phyloP scores from a whole-genome alignment of 2,329 filamentous ascomycete genomes.

The Diaporthe citrichinensis region DNA sequence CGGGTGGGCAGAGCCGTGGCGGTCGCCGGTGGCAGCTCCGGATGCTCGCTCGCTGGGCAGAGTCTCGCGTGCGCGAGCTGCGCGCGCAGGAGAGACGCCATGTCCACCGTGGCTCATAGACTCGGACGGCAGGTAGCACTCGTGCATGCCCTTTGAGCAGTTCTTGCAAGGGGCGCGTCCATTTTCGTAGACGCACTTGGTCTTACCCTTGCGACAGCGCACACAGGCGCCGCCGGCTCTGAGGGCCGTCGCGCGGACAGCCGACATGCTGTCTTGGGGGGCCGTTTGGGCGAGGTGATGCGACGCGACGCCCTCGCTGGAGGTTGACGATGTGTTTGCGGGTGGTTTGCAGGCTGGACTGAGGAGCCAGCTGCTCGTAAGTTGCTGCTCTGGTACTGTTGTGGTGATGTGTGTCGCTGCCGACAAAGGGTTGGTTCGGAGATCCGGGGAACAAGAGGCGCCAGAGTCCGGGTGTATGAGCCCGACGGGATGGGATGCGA shows the following conservation, averaged over 20 bases:
- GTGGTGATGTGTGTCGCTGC: slow-evolving; percentile 10
- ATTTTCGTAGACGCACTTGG: slow-evolving; percentile 75
- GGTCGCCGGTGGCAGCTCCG: slow-evolving; percentile 56
- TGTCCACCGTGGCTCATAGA: slow-evolving; percentile 70
- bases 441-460: slow-evolving; percentile 37
- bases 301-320: neutral
- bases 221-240: slow-evolving; percentile 73
- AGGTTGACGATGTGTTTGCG: neutral
- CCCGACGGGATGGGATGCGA: slow-evolving; percentile 35
- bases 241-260: slow-evolving; percentile 71
- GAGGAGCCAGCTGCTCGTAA: neutral
- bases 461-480: slow-evolving; percentile 37
- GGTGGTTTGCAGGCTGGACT: neutral
- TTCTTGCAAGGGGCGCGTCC: slow-evolving; percentile 74
- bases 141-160: slow-evolving; percentile 75
- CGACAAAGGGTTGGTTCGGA: slow-evolving; percentile 35
- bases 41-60: slow-evolving; percentile 67
- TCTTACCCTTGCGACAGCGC: slow-evolving; percentile 75
- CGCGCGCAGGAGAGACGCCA: slow-evolving; percentile 69
- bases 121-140: slow-evolving; percentile 74
- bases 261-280: slow-evolving; percentile 55
- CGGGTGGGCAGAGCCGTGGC: slow-evolving; percentile 56
- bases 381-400: neutral
- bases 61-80: slow-evolving; percentile 66
- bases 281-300: neutral